Percentiles rank a stretch among this genome's conserved stretches.
Conservation (phyloP, 495 filamentous ascomycete species). For the Umbilicaria muhlenbergii region DNA sequence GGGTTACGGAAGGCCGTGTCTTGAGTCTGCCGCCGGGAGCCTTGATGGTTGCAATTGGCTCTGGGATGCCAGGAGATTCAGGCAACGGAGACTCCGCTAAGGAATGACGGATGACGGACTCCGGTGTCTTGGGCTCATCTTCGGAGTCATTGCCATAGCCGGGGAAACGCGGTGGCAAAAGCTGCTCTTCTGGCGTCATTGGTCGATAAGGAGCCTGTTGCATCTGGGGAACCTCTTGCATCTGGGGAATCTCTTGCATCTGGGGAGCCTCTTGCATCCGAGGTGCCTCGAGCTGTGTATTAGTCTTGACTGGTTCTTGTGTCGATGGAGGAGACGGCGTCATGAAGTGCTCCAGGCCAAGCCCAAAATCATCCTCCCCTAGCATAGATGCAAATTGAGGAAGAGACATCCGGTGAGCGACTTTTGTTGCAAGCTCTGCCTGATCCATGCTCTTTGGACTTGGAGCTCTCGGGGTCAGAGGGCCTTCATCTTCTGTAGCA, state of each 20-base stretch:
- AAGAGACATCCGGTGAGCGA: constrained; percentile 16
- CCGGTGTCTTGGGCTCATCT: constrained; percentile 64
- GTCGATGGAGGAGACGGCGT: constrained; percentile 29
- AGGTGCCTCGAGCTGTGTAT: constrained; percentile 17
- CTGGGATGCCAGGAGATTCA: constrained; percentile 52
- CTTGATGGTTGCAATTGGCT: constrained; percentile 78
- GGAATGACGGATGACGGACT: constrained; percentile 85
- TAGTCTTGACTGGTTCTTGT: constrained; percentile 6
- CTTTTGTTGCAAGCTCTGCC: constrained; percentile 3
- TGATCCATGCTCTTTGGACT: neutral
- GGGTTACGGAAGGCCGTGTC: constrained; percentile 75
- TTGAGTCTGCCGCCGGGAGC: constrained; percentile 77
- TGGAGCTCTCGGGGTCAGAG: constrained; percentile 18
- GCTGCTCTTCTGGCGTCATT: constrained; percentile 44
- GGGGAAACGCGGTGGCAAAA: constrained; percentile 31
- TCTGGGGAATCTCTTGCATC: constrained; percentile 16
- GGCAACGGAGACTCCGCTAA: constrained; percentile 26
- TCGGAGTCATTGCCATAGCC: constrained; percentile 30
- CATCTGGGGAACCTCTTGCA: constrained; percentile 19
- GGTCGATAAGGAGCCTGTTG: constrained; percentile 36
- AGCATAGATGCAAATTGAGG: constrained; percentile 33
- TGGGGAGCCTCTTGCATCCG: constrained; percentile 51
- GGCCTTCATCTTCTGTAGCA: constrained; percentile 13
- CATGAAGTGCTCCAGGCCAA: constrained; percentile 36
- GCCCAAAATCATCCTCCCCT: constrained; percentile 29